Evolutionary conservation across 768 basidiomycete species (phyloP).

Genomic region (Clavaria fumosa): DNA sequence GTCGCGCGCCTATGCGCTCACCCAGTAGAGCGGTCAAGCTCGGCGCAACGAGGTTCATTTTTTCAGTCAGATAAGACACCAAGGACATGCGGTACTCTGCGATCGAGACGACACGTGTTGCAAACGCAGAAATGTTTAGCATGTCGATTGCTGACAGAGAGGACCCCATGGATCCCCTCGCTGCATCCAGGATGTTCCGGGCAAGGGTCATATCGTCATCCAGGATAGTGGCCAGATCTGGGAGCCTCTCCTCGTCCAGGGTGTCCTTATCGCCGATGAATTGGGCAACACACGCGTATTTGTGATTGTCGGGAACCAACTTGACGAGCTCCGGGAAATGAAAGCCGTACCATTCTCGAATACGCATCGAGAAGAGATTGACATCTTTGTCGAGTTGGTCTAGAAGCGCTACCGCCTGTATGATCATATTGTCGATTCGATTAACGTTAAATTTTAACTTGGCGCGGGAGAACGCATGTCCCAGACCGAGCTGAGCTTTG

Average conservation of each 20-base stretch:
- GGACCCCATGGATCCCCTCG: constrained; percentile 88
- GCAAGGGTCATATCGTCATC: constrained; percentile 78
- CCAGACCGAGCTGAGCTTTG: constrained; percentile 91
- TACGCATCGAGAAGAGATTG: constrained; percentile 96
- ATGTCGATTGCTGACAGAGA: constrained; percentile 85
- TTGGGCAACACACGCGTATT: constrained; percentile 74
- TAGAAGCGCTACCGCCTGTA: constrained; percentile 94
- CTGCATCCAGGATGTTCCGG: constrained; percentile 88
- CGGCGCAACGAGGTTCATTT: constrained; percentile 96
- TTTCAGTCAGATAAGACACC: constrained; percentile 77
- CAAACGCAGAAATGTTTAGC: constrained; percentile 89
- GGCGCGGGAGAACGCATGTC: constrained; percentile 93
- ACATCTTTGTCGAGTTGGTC: constrained; percentile 99
- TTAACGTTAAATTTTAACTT: constrained; percentile 98
- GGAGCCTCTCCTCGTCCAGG: constrained; percentile 63
- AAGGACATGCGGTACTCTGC: constrained; percentile 90
- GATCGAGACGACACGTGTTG: constrained; percentile 77
- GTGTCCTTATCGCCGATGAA: constrained; percentile 85
- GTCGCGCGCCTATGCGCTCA: constrained; percentile 79
- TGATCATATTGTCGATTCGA: constrained; percentile 98
- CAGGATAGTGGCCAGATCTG: constrained; percentile 61
- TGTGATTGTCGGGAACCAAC: constrained; percentile 87
- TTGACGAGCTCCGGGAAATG: constrained; percentile 95
- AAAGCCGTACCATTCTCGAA: constrained; percentile 98
- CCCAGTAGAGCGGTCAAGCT: constrained; percentile 83